Conservation (phyloP, 1,139 yeast genomes). For the Geotrichum phurueaensis region DNA sequence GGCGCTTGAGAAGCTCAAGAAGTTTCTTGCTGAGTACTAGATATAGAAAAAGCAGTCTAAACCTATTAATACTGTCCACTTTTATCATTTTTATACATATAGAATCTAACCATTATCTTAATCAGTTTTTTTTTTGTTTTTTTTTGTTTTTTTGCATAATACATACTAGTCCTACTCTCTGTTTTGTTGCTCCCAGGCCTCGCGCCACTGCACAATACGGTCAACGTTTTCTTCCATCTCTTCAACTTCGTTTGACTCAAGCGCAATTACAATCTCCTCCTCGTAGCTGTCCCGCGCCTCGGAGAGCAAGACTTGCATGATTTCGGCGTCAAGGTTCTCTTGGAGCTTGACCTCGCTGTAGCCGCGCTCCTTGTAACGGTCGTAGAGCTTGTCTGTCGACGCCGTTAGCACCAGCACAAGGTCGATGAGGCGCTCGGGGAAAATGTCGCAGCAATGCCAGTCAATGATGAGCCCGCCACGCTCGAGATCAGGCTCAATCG, state of each 20-base stretch:
- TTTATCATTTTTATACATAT: not conserved
- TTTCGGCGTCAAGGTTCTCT: slow-evolving; percentile 93
- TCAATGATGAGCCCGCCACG: slow-evolving; percentile 84
- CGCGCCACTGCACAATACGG: slow-evolving; percentile 67
- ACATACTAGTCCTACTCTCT: slow-evolving; percentile 1
- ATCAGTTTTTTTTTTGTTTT: too few species aligned
- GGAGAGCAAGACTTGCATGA: slow-evolving; percentile 83
- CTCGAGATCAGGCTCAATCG: slow-evolving; percentile 68
- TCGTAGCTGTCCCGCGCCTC: slow-evolving; percentile 83
- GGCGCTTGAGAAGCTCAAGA: slow-evolving; percentile 70
- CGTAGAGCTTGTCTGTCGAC: slow-evolving; percentile 64
- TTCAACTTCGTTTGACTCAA: slow-evolving; percentile 64
- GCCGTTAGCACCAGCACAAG: slow-evolving; percentile 83
- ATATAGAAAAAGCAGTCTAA: not conserved
- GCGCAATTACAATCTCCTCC: slow-evolving; percentile 73
- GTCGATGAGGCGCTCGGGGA: slow-evolving; percentile 89
- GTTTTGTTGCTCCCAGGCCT: slow-evolving; percentile 49
- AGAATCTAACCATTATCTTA: not conserved
- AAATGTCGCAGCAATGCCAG: slow-evolving; percentile 96
- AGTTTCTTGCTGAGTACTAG: slow-evolving; percentile 39
- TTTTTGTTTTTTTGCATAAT: too few species aligned
- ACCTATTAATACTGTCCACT: not conserved
- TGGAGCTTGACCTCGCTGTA: slow-evolving; percentile 76
- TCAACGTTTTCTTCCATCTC: slow-evolving; percentile 76
- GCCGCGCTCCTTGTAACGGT: slow-evolving; percentile 60